Conservation (phyloP, 495 filamentous ascomycete species). For the Clohesyomyces aquaticus region DNA sequence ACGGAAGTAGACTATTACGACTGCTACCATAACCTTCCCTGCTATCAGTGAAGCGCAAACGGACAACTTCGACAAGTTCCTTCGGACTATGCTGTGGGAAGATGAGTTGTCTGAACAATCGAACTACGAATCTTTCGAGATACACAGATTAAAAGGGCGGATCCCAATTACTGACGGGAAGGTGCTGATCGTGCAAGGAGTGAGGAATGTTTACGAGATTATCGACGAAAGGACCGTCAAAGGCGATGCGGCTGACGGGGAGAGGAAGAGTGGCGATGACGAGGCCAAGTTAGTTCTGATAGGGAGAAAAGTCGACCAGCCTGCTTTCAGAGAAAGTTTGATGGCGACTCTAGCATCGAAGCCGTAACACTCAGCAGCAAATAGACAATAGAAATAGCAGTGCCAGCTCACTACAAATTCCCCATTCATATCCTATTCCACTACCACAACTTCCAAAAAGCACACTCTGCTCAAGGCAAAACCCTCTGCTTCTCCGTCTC, state of each 20-base stretch:
- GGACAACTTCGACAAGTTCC: conserved; percentile 73
- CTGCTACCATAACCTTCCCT: conserved; percentile 68
- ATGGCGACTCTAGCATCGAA: not conserved
- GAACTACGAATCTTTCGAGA: conserved; percentile 58
- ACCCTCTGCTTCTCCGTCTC: conserved; percentile 27
- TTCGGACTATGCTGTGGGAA: conserved; percentile 85
- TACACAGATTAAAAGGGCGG: conserved; percentile 86
- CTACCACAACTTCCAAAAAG: no score
- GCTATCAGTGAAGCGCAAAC: conserved; percentile 58
- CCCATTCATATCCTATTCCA: no score
- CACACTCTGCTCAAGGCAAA: not conserved
- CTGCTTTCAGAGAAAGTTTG: conserved; percentile 33
- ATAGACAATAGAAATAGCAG: no score
- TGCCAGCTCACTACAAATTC: no score
- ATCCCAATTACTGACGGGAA: conserved; percentile 63
- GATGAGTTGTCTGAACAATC: conserved; percentile 57
- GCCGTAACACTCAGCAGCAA: no score
- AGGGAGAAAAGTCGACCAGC: conserved; percentile 62
- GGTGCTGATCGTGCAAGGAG: conserved; percentile 82
- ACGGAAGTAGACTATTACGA: conserved; percentile 80
- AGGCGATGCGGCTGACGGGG: no score
- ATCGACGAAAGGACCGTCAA: conserved; percentile 54
- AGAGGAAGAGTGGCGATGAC: not conserved
- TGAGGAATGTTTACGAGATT: conserved; percentile 91
- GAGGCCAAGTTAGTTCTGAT: conserved; percentile 77